Evolutionary conservation across 345 rosid genomes (phyloP), one percentile per base, ranked within the genome.

Genomic region (Erucastrum elatum): DNA sequence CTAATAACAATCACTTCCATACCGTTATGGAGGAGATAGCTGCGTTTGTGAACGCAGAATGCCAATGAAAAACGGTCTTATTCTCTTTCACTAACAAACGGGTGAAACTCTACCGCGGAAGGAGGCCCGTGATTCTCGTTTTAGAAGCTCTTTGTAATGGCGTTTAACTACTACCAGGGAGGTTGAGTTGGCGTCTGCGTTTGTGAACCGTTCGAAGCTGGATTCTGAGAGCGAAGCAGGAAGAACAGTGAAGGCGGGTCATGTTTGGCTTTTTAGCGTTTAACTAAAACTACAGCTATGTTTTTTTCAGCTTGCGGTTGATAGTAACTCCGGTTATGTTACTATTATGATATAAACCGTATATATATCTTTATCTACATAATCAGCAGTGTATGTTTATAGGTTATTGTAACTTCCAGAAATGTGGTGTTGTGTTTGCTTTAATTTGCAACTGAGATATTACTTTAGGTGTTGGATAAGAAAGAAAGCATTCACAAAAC

Each of bases 1-100:
- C 97, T 8, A 94, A 90, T 77, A 94, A 88, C 58, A 83, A 79
- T 44, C 90, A 94, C 82, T 94, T 90, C 83, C 87, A 91, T 46
- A 84, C 80, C 0, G 92, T 94, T 49, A 91, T 91, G 97, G 87
- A 86, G 12, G 92, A 91, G 91, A 89, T 94, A 60, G 78, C 83
- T 66, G 81, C 82, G 66, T 94, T 94, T 69, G 94, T 94, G 78
- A 75, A 75, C 83, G 62, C 83, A 3, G 76, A 73, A 61, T 34
- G 58, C 31, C 71, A 51, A 70, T 70, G 71, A 64, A 35, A 34
- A 77, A 49, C 64, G 17, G 51, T 68, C 31, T 66, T 16, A 16
- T 63, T 75, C 41, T 74, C 13, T 56, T 58, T 51, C 29, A 61
- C 75, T 76, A 76, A 69, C 80, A 68, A 76, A 76, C 55, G 74